phyloP scores from a whole-genome alignment of 1,139 yeast species.

The Nakaseomyces sp. region DNA sequence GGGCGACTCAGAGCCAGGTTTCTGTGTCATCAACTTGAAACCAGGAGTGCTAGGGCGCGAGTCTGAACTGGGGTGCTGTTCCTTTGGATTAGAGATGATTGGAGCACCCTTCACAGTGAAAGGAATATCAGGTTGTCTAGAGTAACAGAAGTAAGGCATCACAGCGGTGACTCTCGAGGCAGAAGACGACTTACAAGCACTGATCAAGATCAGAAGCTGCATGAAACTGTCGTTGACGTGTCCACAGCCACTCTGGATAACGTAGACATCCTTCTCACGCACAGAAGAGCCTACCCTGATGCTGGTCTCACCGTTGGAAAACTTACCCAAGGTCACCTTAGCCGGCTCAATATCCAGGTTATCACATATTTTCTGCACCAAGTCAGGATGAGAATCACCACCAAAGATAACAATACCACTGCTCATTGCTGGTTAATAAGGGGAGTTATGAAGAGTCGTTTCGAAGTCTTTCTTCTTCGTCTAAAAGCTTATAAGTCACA shows the following conservation, averaged over 20 bases:
- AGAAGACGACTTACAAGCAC: slow-evolving; percentile 93
- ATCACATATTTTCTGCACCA: slow-evolving; percentile 55
- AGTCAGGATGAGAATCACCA: slow-evolving; percentile 59
- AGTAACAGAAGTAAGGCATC: slow-evolving; percentile 88
- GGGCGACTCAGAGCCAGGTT: slow-evolving; percentile 21
- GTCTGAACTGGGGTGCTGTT: slow-evolving; percentile 47
- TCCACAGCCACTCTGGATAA: slow-evolving; percentile 62
- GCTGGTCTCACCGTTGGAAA: slow-evolving; percentile 85
- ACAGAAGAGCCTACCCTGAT: slow-evolving; percentile 77
- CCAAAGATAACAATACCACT: slow-evolving; percentile 57
- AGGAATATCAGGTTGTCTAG: slow-evolving; percentile 95
- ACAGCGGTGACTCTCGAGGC: slow-evolving; percentile 93
- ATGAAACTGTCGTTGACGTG: slow-evolving; percentile 85
- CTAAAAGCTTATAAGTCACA: too few relatives aligned
- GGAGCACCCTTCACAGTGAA: slow-evolving; percentile 65
- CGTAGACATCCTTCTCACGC: slow-evolving; percentile 88
- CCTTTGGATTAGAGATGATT: slow-evolving; percentile 37
- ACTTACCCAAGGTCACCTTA: slow-evolving; percentile 48
- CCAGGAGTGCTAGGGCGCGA: slow-evolving; percentile 56
- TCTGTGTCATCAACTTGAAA: slow-evolving; percentile 17
- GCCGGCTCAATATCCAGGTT: slow-evolving; percentile 58
- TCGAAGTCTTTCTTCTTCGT: too few relatives aligned
- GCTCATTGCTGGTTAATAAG: slow-evolving; percentile 38
- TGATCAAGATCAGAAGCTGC: slow-evolving; percentile 77
- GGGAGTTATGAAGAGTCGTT: too few relatives aligned